These are phyloP conservation scores for Leccinum imitatum DNA, from an alignment of 768 basidiomycete genomes.

Conservation along the genomic window DNA sequence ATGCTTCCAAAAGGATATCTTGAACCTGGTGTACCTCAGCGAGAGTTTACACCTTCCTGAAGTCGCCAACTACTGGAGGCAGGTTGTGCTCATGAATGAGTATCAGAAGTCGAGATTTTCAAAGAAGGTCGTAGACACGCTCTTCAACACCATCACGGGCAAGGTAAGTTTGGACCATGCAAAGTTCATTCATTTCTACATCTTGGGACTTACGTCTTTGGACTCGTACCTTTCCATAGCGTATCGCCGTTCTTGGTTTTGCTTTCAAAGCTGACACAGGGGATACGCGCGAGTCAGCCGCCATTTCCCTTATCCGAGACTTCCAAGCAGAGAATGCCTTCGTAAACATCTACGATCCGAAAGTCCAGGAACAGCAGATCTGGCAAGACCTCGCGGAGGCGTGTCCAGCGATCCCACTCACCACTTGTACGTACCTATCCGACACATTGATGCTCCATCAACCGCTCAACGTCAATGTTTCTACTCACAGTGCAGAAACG, in stretches of 20 bases:
- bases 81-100: constrained; percentile 98
- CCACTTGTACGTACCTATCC: constrained; percentile 54
- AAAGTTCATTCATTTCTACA: not conserved
- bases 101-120: constrained; percentile 97
- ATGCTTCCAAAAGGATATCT: constrained; percentile 99
- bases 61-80: constrained; percentile 96
- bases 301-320: constrained; percentile 91
- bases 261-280: constrained; percentile 99
- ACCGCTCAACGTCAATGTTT: not conserved
- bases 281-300: constrained; percentile 96
- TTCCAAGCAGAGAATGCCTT: constrained; percentile 88
- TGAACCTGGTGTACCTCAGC: constrained; percentile 96
- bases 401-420: constrained; percentile 59
- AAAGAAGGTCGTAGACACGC: constrained; percentile 92
- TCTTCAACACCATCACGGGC: constrained; percentile 98
- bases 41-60: constrained; percentile 95
- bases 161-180: constrained; percentile 53
- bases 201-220: constrained; percentile 6
- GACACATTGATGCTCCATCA: not conserved
- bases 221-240: constrained; percentile 41
- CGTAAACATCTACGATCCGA: constrained; percentile 89
- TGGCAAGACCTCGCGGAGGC: constrained; percentile 78
- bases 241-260: constrained; percentile 95
- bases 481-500: constrained; percentile 73
- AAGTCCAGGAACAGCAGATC: constrained; percentile 84